Base-by-base conservation (phyloP, 345 rosid species). In the Eucalyptus viminalis region DNA sequence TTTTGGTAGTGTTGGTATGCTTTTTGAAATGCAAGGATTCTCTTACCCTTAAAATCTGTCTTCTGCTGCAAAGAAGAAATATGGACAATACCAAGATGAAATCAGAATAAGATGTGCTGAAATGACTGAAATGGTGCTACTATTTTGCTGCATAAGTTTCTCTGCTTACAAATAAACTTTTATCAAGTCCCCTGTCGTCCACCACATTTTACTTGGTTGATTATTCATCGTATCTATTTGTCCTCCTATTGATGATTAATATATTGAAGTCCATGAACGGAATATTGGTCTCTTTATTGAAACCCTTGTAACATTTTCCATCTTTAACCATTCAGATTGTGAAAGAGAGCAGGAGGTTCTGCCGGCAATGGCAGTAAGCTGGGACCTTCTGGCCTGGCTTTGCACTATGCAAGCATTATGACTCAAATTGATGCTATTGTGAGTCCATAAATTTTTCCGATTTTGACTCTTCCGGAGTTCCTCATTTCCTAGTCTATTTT, bases 1-100 rank as follows among this genome's bases (percentile, higher is more conserved):
- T 97, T 97, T 98, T 93, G 98, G 96, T 67, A 90, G 88, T 91
- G 96, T 96, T 17, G 99, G 99, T 97, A 91, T 92, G 93, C 89
- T 88, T 88, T 89, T 19, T 34, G 80, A 69, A 69, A 34, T 34
- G n/a, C 83, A 83, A 88, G 81, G 90, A 43, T 31, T 37, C 80
- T 81, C 24, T 87, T 11, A 12, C 76, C 34, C 43, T 34, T 34
- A 9, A 87, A 87, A 45, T 56, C 53, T 16, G 51, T 49, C 51
- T 49, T 49, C 81, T 62, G 25, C 80, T 67, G 44, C 44, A 16
- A 40, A 40, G 37, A 69, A 69, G 44, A 69, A 34, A 69, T 69
- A 5, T 17, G 43, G 22, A 34, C 44, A 8, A 31, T 17, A 34
- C 43, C 7, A 31, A 69, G 24, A 69, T 5, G 43, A 69, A 69